These are phyloP conservation scores for Oryza nivara DNA, from an alignment of 176 grass and related monocot genomes.

Conservation along the genomic window DNA sequence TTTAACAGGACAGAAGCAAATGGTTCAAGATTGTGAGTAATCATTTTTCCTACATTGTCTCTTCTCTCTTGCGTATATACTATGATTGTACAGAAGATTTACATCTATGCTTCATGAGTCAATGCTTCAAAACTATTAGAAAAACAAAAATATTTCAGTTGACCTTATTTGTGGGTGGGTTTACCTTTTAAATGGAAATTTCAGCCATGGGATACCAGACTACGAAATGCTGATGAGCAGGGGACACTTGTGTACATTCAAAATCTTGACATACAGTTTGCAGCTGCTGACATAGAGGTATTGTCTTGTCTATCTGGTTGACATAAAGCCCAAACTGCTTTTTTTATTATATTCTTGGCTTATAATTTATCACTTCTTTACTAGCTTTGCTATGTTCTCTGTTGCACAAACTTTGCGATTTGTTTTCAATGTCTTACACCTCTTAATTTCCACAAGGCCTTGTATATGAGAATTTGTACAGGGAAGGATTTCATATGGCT, in stretches of 20 bases:
- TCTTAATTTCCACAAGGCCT: background rate
- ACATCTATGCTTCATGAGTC: conserved; percentile 22
- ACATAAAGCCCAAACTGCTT: conserved; percentile 19
- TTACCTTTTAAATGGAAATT: conserved; percentile 44
- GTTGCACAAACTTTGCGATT: background rate
- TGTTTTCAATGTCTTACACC: background rate
- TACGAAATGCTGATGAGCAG: conserved; percentile 50
- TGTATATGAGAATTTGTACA: background rate
- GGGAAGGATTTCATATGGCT: background rate
- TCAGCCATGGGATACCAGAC: conserved; percentile 63
- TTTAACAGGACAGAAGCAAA: conserved; percentile 77
- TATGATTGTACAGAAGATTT: conserved; percentile 3
- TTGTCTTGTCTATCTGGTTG: conserved; percentile 29
- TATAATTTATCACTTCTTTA: conserved; percentile 32
- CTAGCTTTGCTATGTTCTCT: conserved; percentile 19
- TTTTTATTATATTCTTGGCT: conserved; percentile 3
- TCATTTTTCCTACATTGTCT: conserved; percentile 29
- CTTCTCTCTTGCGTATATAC: conserved; percentile 6
- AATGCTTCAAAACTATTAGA: conserved; percentile 20
- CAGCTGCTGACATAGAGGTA: conserved; percentile 82
- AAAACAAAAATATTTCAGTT: conserved; percentile 15
- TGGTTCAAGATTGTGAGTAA: conserved; percentile 90
- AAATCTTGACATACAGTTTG: conserved; percentile 80
- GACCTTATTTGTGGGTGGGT: background rate
- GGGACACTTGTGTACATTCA: conserved; percentile 77